phyloP scores from a whole-genome alignment of 192 early-diverging fungal species.

The Dissophora globulifera region DNA sequence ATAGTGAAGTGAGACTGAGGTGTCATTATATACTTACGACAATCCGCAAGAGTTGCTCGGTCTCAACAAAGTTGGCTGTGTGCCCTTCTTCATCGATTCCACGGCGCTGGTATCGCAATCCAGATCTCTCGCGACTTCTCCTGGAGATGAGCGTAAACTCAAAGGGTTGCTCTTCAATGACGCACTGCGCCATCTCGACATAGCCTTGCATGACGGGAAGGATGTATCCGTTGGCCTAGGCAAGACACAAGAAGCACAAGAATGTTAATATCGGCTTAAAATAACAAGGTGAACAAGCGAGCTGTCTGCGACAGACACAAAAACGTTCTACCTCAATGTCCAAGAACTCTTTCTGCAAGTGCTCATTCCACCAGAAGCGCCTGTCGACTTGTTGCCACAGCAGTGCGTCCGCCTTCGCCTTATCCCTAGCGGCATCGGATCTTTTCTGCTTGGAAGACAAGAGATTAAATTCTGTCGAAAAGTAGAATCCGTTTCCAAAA shows the following conservation, averaged over 20 bases:
- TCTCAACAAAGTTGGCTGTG: constrained; percentile 97
- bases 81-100: constrained; percentile 88
- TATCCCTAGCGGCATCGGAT: constrained; percentile 1
- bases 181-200: constrained; percentile 71
- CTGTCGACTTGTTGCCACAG: constrained; percentile 54
- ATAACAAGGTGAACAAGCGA: too few species aligned
- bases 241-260: too few species aligned
- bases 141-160: constrained; percentile 76
- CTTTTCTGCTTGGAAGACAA: constrained; percentile 20
- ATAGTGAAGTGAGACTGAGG: too few species aligned
- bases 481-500: constrained; percentile 61
- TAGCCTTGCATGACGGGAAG: constrained; percentile 77
- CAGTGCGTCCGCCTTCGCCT: constrained; percentile 2
- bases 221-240: constrained; percentile 62
- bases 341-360: constrained; percentile 56
- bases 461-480: constrained; percentile 53
- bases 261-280: too few species aligned
- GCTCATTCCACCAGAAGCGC: constrained; percentile 73
- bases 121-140: constrained; percentile 68
- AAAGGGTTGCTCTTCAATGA: constrained; percentile 67
- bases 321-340: constrained; percentile 59
- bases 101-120: constrained; percentile 87
- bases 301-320: too few species aligned
- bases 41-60: constrained; percentile 87
- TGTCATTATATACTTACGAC: constrained; percentile 58